Evolutionary conservation across 768 basidiomycete species (phyloP).

Genomic region (Nevesoporus exiguus): DNA sequence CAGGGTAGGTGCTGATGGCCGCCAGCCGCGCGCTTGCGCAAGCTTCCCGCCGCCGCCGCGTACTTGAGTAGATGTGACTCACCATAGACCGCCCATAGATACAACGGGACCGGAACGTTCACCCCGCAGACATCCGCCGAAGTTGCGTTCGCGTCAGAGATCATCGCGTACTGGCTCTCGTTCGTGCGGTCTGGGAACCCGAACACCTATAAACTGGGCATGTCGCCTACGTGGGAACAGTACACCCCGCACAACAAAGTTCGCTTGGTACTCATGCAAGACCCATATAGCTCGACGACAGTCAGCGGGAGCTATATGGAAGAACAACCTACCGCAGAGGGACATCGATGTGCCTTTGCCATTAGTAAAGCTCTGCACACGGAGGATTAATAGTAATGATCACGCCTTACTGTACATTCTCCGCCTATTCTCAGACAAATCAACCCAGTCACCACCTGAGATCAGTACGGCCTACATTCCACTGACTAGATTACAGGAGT

Average conservation of each 20-base stretch:
- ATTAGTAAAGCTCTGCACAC: conserved; percentile 32
- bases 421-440: background rate
- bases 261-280: conserved; percentile 48
- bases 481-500: background rate
- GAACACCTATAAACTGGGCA: conserved; percentile 49
- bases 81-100: conserved; percentile 23
- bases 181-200: conserved; percentile 58
- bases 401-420: background rate
- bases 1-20: conserved; percentile 42
- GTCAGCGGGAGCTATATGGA: conserved; percentile 43
- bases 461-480: background rate
- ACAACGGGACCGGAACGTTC: conserved; percentile 54
- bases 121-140: conserved; percentile 44
- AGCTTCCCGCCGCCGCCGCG: background rate
- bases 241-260: conserved; percentile 32
- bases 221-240: conserved; percentile 48
- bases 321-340: conserved; percentile 36
- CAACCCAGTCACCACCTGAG: background rate
- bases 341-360: conserved; percentile 37
- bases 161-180: conserved; percentile 65
- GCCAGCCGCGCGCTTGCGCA: background rate
- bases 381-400: conserved; percentile 34
- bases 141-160: conserved; percentile 51
- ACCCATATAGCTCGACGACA: conserved; percentile 24
- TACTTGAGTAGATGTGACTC: conserved; percentile 12